Base-by-base conservation (phyloP, 345 rosid species). In the Eutrema japonicum region DNA sequence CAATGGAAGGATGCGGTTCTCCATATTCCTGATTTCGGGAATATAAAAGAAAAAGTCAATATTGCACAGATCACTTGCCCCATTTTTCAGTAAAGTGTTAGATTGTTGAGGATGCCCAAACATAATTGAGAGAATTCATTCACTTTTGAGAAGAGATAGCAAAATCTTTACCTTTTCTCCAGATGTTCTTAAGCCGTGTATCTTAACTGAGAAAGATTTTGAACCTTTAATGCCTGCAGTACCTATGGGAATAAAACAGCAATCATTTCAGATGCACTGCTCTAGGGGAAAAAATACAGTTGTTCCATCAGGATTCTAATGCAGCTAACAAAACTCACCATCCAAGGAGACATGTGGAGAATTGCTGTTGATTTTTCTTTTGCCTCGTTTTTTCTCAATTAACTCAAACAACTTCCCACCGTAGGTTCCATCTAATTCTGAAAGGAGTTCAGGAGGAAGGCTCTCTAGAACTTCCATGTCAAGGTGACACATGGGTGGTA, bases 391-490 rank as follows among this genome's bases (percentile, higher is more conserved):
- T 80, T 84, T 78, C 63, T 85, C 81, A 77, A 91, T 84, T 45
- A 85, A 83, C 62, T 77, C 82, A 58, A 64, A 73, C 74, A 94
- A 64, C 82, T 89, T 86, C 64, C 94, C 96, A 3, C 90, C 90
- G 63, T 94, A 94, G 48, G 80, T 85, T 70, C 75, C 89, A 88
- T 94, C 91, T 80, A 94, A 62, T 79, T 94, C 98, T 12, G 88
- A 73, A 66, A 91, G 79, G 53, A 94, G 77, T 62, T 91, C 97
- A 22, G 86, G 75, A 64, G 98, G 98, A 77, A 94, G 98, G 82
- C 81, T 82, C 83, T 87, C 85, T 64, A 94, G 67, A 61, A 94
- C 91, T 74, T 82, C 95, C 80, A 91, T 63, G 75, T 94, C 98
- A 55, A 94, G 97, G 68, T 88, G 77, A 60, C 81, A 77, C 73